These are phyloP conservation scores for Ambrosia artemisiifolia DNA, from an alignment of 129 eudicot genomes.

Conservation along the genomic window DNA sequence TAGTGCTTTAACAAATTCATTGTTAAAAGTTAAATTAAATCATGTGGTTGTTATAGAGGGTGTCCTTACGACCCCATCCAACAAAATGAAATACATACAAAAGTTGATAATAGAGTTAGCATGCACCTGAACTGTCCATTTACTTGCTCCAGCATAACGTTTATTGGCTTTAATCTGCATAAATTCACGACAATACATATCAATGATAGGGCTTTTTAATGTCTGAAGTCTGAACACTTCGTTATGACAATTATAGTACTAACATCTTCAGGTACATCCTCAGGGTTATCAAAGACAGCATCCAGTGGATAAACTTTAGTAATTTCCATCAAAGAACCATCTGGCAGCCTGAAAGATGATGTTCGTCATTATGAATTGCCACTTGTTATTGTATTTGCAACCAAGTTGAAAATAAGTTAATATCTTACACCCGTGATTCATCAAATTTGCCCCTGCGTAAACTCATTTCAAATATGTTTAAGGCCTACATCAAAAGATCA, in stretches of 20 bases:
- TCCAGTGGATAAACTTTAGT: conserved; percentile 88
- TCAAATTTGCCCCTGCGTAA: conserved; percentile 92
- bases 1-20: neutral
- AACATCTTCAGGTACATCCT: conserved; percentile 97
- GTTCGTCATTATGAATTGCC: conserved; percentile 10
- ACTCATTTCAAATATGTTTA: conserved; percentile 90
- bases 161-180: conserved; percentile 90
- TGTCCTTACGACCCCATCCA: conserved; percentile 1
- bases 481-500: conserved; percentile 50
- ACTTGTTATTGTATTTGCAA: conserved; percentile 8
- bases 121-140: conserved; percentile 92
- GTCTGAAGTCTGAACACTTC: neutral
- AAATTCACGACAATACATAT: conserved; percentile 19
- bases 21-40: neutral
- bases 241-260: conserved; percentile 17
- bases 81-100: neutral
- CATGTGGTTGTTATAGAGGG: neutral
- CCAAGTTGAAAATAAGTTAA: conserved; percentile 8
- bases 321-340: conserved; percentile 93
- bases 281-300: conserved; percentile 85
- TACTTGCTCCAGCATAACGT: conserved; percentile 89
- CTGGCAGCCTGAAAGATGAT: conserved; percentile 68
- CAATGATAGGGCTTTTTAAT: conserved; percentile 7
- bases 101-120: conserved; percentile 10
- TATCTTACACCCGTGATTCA: conserved; percentile 78